These are phyloP conservation scores for Camellia lanceoleosa DNA, from an alignment of 148 eudicot genomes.

Conservation along the genomic window DNA sequence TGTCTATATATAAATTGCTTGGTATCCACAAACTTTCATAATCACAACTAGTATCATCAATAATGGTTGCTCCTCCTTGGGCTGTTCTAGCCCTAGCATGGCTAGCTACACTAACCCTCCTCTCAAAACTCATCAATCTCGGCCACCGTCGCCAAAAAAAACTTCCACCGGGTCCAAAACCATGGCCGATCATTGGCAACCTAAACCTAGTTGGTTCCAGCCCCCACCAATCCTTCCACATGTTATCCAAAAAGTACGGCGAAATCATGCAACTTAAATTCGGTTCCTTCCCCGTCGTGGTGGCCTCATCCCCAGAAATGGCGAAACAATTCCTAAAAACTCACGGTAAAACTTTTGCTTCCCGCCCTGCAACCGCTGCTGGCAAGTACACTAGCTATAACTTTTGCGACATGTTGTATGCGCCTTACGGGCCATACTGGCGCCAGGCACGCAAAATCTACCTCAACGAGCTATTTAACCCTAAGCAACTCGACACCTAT, in stretches of 20 bases:
- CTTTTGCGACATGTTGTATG: neutral
- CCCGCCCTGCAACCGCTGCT: neutral
- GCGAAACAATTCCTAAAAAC: neutral
- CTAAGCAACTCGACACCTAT: neutral
- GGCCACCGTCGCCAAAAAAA: neutral
- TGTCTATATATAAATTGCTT: no score
- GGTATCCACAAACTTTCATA: neutral
- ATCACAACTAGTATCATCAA: neutral
- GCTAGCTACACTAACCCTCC: neutral
- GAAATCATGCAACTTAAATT: slow-evolving; percentile 1
- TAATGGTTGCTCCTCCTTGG: slow-evolving; percentile 10
- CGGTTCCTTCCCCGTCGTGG: neutral
- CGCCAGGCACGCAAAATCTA: neutral
- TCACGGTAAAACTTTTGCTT: neutral
- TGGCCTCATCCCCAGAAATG: neutral
- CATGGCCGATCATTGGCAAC: slow-evolving; percentile 7
- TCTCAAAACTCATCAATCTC: neutral
- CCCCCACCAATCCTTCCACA: neutral
- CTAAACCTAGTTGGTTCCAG: neutral
- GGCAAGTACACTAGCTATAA: slow-evolving; percentile 1
- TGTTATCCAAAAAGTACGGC: neutral
- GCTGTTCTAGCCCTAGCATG: neutral
- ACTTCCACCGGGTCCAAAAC: slow-evolving; percentile 4
- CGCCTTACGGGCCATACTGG: slow-evolving; percentile 2
- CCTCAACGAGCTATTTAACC: neutral